Evolutionary conservation across 1,284 basidiomycete species (phyloP).

Genomic region (Rhizopogon hawkerae): DNA sequence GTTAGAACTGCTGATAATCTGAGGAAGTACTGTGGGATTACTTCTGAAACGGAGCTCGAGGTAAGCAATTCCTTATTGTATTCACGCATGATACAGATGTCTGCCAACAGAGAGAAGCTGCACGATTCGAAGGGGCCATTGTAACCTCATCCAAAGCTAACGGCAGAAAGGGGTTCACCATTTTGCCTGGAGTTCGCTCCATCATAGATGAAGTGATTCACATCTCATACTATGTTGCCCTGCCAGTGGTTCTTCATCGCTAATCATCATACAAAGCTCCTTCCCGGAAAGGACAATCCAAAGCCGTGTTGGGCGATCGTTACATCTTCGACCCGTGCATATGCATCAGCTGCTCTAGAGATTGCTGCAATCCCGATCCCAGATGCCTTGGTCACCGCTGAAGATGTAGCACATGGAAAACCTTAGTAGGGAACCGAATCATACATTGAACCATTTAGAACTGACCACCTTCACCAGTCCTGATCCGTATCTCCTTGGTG

Average conservation of each 20-base stretch:
- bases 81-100: constrained; percentile 3
- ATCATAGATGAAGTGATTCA: constrained; percentile 43
- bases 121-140: constrained; percentile 62
- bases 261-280: constrained; percentile 32
- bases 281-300: constrained; percentile 35
- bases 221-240: background rate
- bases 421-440: constrained; percentile 46
- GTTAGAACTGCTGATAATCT: constrained; percentile 77
- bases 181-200: constrained; percentile 51
- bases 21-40: constrained; percentile 58
- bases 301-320: constrained; percentile 59
- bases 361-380: constrained; percentile 48
- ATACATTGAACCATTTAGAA: constrained; percentile 10
- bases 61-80: constrained; percentile 29
- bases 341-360: constrained; percentile 47
- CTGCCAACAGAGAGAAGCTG: constrained; percentile 44
- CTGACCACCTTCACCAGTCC: constrained; percentile 45
- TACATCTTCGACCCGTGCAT: constrained; percentile 57
- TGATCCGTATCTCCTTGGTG: constrained; percentile 77
- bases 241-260: constrained; percentile 1
- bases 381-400: constrained; percentile 66
- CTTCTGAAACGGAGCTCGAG: constrained; percentile 59
- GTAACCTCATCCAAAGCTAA: constrained; percentile 45
- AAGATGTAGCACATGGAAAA: constrained; percentile 75
- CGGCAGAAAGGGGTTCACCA: constrained; percentile 49